phyloP scores from a whole-genome alignment of 371 early-diverging fungal species.

The Apophysomyces trapeziformis region DNA sequence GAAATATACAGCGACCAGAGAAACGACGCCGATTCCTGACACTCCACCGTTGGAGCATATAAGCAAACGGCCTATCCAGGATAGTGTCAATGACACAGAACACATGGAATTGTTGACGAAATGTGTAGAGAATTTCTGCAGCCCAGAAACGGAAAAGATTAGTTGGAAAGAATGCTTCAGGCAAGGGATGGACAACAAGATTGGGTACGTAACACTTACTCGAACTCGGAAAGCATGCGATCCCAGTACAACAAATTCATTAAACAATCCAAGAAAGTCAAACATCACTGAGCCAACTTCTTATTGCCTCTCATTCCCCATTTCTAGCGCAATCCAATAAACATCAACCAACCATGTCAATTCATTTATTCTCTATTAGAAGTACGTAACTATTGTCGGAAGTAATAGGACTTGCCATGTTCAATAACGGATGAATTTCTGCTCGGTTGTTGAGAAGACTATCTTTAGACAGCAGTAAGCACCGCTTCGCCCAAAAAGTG shows the following conservation, averaged over 20 bases:
- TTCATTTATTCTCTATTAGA: background rate
- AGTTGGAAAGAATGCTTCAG: background rate
- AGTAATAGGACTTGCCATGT: background rate
- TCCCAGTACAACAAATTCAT: background rate
- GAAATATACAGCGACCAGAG: conserved; percentile 2
- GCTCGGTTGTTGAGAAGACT: background rate
- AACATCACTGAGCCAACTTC: background rate
- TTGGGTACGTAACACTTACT: background rate
- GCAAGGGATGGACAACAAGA: background rate
- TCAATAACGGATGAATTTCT: background rate
- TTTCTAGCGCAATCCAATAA: too few species aligned
- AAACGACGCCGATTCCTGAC: conserved; percentile 8
- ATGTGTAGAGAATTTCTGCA: background rate
- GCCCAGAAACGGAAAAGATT: background rate
- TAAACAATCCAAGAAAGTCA: background rate
- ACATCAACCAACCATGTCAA: background rate
- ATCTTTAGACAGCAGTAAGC: background rate
- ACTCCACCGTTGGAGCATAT: background rate
- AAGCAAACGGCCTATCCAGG: background rate
- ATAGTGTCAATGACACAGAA: background rate
- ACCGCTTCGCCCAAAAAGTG: background rate
- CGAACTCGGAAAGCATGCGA: background rate
- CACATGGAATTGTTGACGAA: conserved; percentile 1
- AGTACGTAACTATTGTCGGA: background rate
- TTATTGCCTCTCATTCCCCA: too few species aligned